These are phyloP conservation scores for Moesziomyces antarcticus DNA, from an alignment of 1,284 basidiomycete species.

Conservation along the genomic window DNA sequence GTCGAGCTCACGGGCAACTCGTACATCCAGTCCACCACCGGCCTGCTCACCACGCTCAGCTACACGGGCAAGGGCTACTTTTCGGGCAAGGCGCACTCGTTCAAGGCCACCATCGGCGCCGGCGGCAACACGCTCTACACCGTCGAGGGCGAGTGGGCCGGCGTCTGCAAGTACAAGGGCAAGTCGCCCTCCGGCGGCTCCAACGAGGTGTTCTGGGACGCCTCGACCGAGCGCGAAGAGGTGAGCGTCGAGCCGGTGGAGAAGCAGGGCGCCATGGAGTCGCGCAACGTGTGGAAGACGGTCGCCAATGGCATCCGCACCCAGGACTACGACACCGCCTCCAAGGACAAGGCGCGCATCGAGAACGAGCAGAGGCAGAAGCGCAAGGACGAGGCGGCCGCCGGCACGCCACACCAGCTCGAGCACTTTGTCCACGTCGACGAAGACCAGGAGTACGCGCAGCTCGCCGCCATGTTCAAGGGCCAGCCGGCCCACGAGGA, in stretches of 20 bases:
- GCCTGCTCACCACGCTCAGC: conserved; percentile 75
- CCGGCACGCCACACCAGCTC: conserved; percentile 77
- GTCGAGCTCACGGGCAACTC: conserved; percentile 88
- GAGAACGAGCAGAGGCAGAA: conserved; percentile 95
- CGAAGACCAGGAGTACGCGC: conserved; percentile 67
- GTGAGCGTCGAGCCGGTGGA: conserved; percentile 75
- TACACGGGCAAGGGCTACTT: conserved; percentile 96
- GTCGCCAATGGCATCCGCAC: conserved; percentile 91
- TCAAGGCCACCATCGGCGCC: conserved; percentile 80
- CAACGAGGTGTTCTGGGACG: conserved; percentile 71
- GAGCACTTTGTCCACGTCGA: conserved; percentile 65
- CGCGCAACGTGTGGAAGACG: conserved; percentile 82
- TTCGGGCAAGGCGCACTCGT: conserved; percentile 89
- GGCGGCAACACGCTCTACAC: conserved; percentile 72
- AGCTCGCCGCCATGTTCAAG: conserved; percentile 53
- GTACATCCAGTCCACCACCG: conserved; percentile 84
- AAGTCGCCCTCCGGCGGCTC: conserved; percentile 51
- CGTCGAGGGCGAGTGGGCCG: conserved; percentile 90
- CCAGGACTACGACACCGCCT: conserved; percentile 91
- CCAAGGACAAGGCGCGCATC: conserved; percentile 87
- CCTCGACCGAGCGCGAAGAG: conserved; percentile 74
- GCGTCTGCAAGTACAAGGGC: conserved; percentile 72
- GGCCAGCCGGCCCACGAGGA: conserved; percentile 56
- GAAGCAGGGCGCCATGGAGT: conserved; percentile 85
- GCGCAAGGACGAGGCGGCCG: conserved; percentile 83